Percentiles rank a stretch among this genome's conserved stretches.
Conservation (phyloP, 805 yeast species). For the Candida xyloterini region DNA sequence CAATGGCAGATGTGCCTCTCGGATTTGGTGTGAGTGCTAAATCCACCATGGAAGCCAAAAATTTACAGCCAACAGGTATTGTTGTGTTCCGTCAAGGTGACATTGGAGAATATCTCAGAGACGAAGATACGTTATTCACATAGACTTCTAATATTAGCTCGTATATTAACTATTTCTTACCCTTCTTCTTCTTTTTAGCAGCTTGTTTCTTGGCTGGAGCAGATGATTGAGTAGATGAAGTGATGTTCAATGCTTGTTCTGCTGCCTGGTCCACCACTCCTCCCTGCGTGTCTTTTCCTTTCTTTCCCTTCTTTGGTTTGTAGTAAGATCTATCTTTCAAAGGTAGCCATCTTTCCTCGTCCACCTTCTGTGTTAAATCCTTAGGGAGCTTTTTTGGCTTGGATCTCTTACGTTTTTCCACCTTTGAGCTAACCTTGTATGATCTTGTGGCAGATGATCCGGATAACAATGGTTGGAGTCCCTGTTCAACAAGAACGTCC, state of each 20-base stretch:
- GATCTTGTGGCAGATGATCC: constrained; percentile 10
- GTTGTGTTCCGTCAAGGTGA: constrained; percentile 97
- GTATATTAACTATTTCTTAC: constrained; percentile 19
- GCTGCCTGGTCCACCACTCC: constrained; percentile 48
- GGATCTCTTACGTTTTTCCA: constrained; percentile 24
- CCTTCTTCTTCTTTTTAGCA: constrained; percentile 31
- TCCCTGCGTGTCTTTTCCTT: constrained; percentile 59
- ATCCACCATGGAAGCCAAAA: constrained; percentile 83
- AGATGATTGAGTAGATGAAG: constrained; percentile 16
- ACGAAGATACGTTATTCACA: constrained; percentile 93
- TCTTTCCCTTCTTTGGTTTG: constrained; percentile 72
- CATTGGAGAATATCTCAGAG: constrained; percentile 96
- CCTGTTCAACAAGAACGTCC: constrained; percentile 28
- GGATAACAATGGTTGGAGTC: constrained; percentile 26
- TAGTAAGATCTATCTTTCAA: constrained; percentile 79
- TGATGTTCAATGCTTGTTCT: constrained; percentile 35
- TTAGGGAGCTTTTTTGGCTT: constrained; percentile 30
- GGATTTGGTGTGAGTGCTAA: constrained; percentile 96
- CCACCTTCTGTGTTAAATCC: constrained; percentile 34
- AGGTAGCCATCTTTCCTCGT: constrained; percentile 90
- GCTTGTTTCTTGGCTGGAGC: constrained; percentile 11
- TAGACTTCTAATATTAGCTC: constrained; percentile 31
- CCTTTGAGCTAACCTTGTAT: constrained; percentile 10
- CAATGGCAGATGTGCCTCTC: constrained; percentile 89
- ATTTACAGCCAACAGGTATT: constrained; percentile 87